Base-by-base conservation (phyloP, 106 monocot genomes). In the Agapanthus africanus region DNA sequence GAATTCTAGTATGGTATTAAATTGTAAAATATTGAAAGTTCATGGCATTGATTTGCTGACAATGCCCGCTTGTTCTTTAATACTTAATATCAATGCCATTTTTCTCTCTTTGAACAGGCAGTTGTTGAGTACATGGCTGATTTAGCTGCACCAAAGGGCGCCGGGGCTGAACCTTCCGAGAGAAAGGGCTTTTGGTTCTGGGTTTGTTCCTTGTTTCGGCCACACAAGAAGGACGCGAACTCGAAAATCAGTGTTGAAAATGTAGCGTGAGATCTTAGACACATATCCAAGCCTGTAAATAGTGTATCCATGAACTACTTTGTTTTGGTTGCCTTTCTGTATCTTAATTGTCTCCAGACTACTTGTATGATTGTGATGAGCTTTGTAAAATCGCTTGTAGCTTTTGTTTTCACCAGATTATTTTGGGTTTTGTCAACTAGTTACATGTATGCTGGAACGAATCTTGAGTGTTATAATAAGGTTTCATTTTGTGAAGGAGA, bases 81-180 rank as follows among this genome's bases (percentile, higher is more conserved):
- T 8, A 23, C 23, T 38, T 40, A 18, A 44, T 34, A 47, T 7
- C 3, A 18, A 21, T 49, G 22, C 56, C 33, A 38, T 30, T 16
- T 47, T 25, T 10, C 31, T 42, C 57, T 6, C 28, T 25, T 47
- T 27, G 21, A 63, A 23, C 80, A 95, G 95, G 91, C 72, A 60
- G 91, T 91, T 63, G 91, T 95, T 49, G 69, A 80, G 63, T 91
- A 95, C 79, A 95, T 95, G 91, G 83, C 83, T 70, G 91, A 91
- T 78, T 71, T 95, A 71, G 73, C 74, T 62, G 75, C 73, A 30
- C 75, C 70, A 18, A 84, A 69, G 77, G 75, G 64, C 21, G 42
- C 1, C 0, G 62, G 37, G 54, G 39, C 60, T 32, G 70, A 23
- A 63, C 61, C 72, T 64, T 44, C 70, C 1, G 44, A 76, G 32